Percentiles rank a stretch among this genome's conserved stretches.
Evolutionary conservation across 257 asterid genomes (phyloP).

Genomic region (Rauvolfia tetraphylla): DNA sequence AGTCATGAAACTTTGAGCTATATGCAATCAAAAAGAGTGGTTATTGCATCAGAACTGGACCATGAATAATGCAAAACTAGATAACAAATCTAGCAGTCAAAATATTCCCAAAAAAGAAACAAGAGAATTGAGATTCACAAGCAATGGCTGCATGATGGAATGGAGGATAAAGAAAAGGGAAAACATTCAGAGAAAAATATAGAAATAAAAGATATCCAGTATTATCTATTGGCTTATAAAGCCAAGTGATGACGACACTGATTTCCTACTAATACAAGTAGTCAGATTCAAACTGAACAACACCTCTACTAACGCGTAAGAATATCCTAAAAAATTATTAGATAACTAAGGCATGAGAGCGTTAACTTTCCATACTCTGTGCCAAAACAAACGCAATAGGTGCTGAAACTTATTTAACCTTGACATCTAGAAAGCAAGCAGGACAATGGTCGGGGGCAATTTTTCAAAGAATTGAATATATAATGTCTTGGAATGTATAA

Average conservation of each 20-base stretch:
- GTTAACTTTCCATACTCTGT: background rate
- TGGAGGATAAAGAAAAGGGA: background rate
- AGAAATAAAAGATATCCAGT: background rate
- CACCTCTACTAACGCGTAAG: background rate
- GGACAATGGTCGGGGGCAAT: background rate
- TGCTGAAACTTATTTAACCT: background rate
- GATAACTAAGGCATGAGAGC: background rate
- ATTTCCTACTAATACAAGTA: background rate
- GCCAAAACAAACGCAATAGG: background rate
- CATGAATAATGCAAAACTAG: background rate
- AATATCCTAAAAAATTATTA: background rate
- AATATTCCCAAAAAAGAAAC: background rate
- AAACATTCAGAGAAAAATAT: background rate
- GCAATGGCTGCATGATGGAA: background rate
- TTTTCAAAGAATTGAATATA: background rate
- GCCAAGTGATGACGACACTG: background rate
- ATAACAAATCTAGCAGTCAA: background rate
- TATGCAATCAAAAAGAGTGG: background rate
- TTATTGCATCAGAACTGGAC: background rate
- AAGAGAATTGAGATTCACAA: background rate
- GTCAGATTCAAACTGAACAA: background rate
- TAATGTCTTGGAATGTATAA: background rate
- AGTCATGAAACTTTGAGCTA: background rate
- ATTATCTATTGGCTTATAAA: background rate
- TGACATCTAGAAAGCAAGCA: background rate